phyloP scores from a whole-genome alignment of 371 early-diverging fungal genomes.

The Apophysomyces elegans region DNA sequence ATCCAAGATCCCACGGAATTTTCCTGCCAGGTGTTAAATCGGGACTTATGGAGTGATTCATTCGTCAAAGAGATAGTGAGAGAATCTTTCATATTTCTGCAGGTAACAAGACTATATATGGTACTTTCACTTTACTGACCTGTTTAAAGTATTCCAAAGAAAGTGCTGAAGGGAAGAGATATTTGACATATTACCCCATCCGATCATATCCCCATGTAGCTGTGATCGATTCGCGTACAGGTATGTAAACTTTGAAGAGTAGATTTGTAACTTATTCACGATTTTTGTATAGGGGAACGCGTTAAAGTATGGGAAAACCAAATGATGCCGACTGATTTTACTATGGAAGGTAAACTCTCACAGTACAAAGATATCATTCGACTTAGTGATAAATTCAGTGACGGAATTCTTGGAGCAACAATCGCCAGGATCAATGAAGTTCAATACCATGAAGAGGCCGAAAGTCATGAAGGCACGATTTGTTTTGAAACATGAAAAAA shows the following conservation, averaged over 20 bases:
- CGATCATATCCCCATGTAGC: constrained; percentile 81
- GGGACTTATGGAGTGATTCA: constrained; percentile 90
- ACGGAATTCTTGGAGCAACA: constrained; percentile 54
- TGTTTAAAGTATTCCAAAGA: constrained; percentile 59
- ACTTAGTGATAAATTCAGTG: constrained; percentile 20
- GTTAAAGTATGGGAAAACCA: constrained; percentile 67
- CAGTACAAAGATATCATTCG: not conserved
- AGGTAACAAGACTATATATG: constrained; percentile 45
- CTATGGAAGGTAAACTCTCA: constrained; percentile 63
- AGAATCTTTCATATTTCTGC: constrained; percentile 84
- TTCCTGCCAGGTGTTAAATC: constrained; percentile 85
- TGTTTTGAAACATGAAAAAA: not conserved
- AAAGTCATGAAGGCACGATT: constrained; percentile 32
- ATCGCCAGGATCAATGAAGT: constrained; percentile 23
- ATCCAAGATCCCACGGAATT: constrained; percentile 87
- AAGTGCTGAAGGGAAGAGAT: constrained; percentile 74
- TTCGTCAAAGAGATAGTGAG: constrained; percentile 77
- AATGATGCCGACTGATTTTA: constrained; percentile 62
- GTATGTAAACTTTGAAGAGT: constrained; percentile 42
- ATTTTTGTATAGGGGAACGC: constrained; percentile 60
- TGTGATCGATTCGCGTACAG: constrained; percentile 90
- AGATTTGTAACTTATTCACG: not conserved
- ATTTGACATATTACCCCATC: constrained; percentile 75
- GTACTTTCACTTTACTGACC: not conserved
- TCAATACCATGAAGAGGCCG: constrained; percentile 30